A percentile compares a stretch with the other conserved stretches of the same genome.
Evolutionary conservation across 2,329 filamentous ascomycete genomes (phyloP).

Genomic region (Beauveria scarabaeidicola): DNA sequence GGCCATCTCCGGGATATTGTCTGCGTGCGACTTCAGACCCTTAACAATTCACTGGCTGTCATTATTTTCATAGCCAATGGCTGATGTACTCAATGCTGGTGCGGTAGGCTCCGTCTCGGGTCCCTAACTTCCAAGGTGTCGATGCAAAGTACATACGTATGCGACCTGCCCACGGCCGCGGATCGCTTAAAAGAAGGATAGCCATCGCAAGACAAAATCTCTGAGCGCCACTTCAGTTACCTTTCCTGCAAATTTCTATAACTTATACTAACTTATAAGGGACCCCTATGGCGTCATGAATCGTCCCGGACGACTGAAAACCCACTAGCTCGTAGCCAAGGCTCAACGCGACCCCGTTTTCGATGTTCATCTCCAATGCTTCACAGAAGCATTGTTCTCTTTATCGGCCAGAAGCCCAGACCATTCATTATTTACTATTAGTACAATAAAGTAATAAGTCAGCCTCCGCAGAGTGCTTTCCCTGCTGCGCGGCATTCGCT

Average conservation of each 20-base stretch:
- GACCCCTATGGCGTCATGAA: background rate
- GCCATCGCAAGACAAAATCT: background rate
- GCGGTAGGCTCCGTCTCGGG: conserved; percentile 1
- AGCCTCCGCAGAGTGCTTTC: background rate
- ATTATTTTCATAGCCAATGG: background rate
- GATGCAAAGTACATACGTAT: too few species aligned
- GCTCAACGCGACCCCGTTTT: background rate
- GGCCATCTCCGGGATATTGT: conserved; percentile 1
- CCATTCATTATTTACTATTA: background rate
- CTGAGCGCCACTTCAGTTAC: background rate
- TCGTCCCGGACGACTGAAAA: background rate
- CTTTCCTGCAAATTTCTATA: too few species aligned
- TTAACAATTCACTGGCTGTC: background rate
- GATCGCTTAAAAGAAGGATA: too few species aligned
- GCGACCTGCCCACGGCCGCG: too few species aligned
- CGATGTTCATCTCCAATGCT: background rate
- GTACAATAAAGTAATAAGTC: background rate
- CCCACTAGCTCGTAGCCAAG: background rate
- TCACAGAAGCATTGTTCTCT: background rate
- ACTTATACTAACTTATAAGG: too few species aligned
- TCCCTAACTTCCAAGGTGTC: too few species aligned
- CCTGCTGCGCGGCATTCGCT: background rate
- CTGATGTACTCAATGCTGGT: conserved; percentile 2
- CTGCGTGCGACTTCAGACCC: background rate
- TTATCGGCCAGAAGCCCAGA: background rate